These are phyloP conservation scores for Cucurbita ficifolia DNA, from an alignment of 306 rosid genomes.

Conservation along the genomic window DNA sequence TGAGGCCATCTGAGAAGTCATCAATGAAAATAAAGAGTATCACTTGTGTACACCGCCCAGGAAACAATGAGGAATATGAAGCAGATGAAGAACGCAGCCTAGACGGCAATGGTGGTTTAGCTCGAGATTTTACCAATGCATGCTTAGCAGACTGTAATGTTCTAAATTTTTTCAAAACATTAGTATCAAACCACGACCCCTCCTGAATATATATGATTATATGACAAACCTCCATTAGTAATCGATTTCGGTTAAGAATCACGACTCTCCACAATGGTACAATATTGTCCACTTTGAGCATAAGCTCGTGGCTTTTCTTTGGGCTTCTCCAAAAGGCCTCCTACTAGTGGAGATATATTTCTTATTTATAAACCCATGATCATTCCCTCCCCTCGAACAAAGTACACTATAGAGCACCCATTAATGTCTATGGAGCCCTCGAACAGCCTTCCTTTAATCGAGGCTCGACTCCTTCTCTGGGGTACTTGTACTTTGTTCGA, in stretches of 20 bases:
- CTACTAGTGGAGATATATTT: too few relatives aligned
- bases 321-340: too few relatives aligned
- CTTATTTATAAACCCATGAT: too few relatives aligned
- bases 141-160: slow-evolving; percentile 73
- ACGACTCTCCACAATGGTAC: too few relatives aligned
- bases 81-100: slow-evolving; percentile 37
- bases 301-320: too few relatives aligned
- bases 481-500: too few relatives aligned
- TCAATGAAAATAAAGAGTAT: slow-evolving; percentile 60
- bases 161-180: slow-evolving; percentile 57
- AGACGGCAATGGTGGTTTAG: slow-evolving; percentile 23
- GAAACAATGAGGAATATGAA: slow-evolving; percentile 70
- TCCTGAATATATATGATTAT: slow-evolving; percentile 66
- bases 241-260: neutral
- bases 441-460: too few relatives aligned
- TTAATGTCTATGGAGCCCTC: too few relatives aligned
- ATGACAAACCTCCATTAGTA: slow-evolving; percentile 88
- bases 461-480: too few relatives aligned
- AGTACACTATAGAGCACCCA: too few relatives aligned
- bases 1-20: slow-evolving; percentile 46
- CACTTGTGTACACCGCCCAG: slow-evolving; percentile 90
- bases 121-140: slow-evolving; percentile 48
- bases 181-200: slow-evolving; percentile 55
- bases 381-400: too few relatives aligned
- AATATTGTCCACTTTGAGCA: too few relatives aligned